These are phyloP conservation scores for Penicillium angulare DNA, from an alignment of 495 filamentous ascomycete species.

Conservation along the genomic window DNA sequence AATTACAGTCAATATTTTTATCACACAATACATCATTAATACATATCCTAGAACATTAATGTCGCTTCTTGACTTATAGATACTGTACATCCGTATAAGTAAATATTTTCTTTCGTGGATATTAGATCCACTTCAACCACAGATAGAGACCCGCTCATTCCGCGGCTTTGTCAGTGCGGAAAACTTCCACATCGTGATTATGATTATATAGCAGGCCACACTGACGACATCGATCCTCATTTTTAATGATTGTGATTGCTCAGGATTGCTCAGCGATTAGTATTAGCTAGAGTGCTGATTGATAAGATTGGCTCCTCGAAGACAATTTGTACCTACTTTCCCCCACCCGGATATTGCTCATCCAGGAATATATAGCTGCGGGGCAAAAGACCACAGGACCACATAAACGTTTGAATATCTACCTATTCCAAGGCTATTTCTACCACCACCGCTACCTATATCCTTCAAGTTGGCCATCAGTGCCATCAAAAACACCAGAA, in stretches of 20 bases:
- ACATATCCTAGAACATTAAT: too few species aligned
- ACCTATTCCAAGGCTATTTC: not conserved
- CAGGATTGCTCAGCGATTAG: not conserved
- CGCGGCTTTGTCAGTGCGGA: conserved; percentile 38
- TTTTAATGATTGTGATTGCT: not conserved
- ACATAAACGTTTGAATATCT: too few species aligned
- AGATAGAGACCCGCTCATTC: conserved; percentile 9
- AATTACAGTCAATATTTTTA: not conserved
- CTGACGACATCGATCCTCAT: conserved; percentile 8
- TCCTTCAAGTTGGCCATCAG: too few species aligned
- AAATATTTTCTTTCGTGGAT: too few species aligned
- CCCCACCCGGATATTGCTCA: not conserved
- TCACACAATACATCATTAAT: not conserved
- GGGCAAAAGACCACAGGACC: not conserved
- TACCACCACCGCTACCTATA: too few species aligned
- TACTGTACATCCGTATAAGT: too few species aligned
- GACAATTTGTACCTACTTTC: not conserved
- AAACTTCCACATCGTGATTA: conserved; percentile 1
- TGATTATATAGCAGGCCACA: conserved; percentile 1
- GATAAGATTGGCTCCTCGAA: conserved; percentile 7
- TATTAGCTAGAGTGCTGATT: conserved; percentile 6
- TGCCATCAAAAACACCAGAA: not conserved
- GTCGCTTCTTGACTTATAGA: too few species aligned
- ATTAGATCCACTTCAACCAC: not conserved
- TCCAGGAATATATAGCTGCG: not conserved